A percentile compares a stretch with the other conserved stretches of the same genome.
phyloP scores from a whole-genome alignment of 495 filamentous ascomycete species.

The Penicillium daleae region DNA sequence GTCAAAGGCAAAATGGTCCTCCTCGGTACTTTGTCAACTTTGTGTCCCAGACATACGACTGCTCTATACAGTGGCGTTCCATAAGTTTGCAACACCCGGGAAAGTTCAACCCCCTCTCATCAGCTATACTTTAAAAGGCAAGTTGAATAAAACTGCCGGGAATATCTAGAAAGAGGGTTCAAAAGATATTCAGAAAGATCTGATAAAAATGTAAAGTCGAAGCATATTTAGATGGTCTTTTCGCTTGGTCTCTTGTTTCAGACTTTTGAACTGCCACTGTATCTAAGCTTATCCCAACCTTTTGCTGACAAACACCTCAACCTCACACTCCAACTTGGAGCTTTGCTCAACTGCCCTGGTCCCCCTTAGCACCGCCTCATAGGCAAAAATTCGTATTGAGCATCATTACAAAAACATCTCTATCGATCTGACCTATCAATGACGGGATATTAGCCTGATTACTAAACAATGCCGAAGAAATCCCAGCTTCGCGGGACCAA shows the following conservation, averaged over 20 bases:
- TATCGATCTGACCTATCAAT: not conserved
- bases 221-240: no score
- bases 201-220: no score
- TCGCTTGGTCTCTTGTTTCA: no score
- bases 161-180: no score
- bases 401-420: not conserved
- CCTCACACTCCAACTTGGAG: not conserved
- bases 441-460: not conserved
- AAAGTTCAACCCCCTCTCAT: no score
- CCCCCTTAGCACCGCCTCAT: not conserved
- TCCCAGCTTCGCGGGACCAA: not conserved
- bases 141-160: no score
- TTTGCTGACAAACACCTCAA: not conserved
- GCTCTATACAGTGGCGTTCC: no score
- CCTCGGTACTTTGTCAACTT: not conserved
- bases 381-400: not conserved
- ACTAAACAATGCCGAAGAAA: not conserved
- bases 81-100: no score
- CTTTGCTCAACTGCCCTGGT: not conserved
- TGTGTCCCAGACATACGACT: no score
- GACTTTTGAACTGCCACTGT: not conserved
- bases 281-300: not conserved
- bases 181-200: no score
- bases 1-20: not conserved
- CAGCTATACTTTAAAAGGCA: no score